Evolutionary conservation across 2,329 filamentous ascomycete genomes (phyloP).

Genomic region (Chaetoscypha palmicola): DNA sequence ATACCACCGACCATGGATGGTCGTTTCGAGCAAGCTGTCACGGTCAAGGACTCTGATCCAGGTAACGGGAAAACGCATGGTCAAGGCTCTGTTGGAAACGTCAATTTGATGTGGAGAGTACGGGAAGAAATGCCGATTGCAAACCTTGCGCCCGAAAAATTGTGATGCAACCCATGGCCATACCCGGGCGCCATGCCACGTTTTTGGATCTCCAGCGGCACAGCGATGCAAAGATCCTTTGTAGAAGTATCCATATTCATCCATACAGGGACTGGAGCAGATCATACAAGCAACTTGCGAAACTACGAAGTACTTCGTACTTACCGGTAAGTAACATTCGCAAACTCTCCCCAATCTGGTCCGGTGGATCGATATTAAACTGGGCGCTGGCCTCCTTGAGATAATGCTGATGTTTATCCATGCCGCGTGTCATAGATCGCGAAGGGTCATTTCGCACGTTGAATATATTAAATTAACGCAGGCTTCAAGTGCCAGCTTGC

Average conservation of each 20-base stretch:
- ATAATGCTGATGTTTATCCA: no score
- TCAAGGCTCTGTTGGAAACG: not conserved
- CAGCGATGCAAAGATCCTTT: not conserved
- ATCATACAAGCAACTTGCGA: not conserved
- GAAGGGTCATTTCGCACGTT: no score
- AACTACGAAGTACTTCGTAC: no score
- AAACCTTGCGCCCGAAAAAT: not conserved
- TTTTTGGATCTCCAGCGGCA: not conserved
- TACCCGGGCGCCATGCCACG: not conserved
- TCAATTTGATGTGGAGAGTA: not conserved
- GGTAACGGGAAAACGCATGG: not conserved
- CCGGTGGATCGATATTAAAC: not conserved
- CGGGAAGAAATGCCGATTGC: slow-evolving; percentile 1
- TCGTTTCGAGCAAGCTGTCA: not conserved
- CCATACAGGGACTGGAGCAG: not conserved
- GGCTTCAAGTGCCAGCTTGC: no score
- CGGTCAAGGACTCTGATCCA: not conserved
- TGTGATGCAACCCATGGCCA: not conserved
- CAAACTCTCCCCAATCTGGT: not conserved
- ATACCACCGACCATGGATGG: no score
- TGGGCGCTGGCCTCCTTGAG: not conserved
- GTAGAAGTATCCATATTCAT: not conserved
- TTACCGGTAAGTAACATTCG: not conserved
- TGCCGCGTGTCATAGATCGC: no score
- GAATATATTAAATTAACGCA: no score